A percentile compares a stretch with the other conserved stretches of the same genome.
Evolutionary conservation across 805 yeast species (phyloP).

Genomic region (Wickerhamiella lipophila): DNA sequence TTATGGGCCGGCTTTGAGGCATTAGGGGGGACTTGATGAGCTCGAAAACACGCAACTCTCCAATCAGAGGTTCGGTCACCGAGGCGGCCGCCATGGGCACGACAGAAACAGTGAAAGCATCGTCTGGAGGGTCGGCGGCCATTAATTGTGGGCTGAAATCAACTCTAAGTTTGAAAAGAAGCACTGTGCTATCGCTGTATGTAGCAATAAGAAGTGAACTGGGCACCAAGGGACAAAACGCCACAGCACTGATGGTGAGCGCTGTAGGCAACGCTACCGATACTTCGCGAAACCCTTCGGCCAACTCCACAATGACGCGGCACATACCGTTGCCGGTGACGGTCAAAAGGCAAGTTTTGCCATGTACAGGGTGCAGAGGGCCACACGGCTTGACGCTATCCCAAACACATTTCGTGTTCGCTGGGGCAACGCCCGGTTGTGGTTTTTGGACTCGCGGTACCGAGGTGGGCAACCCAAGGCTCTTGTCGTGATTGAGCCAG

Average conservation of each 20-base stretch:
- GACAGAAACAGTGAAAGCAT: not conserved
- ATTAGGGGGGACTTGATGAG: slow-evolving; percentile 11
- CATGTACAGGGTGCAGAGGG: slow-evolving; percentile 51
- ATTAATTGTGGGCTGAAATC: not conserved
- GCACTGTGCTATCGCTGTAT: slow-evolving; percentile 16
- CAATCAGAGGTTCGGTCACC: slow-evolving; percentile 3
- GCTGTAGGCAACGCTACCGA: slow-evolving; percentile 16
- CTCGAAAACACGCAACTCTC: slow-evolving; percentile 8
- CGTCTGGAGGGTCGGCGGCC: not conserved
- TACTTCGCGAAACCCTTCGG: slow-evolving; percentile 19
- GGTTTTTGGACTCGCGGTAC: slow-evolving; percentile 4
- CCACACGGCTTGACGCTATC: slow-evolving; percentile 41
- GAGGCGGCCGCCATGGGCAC: slow-evolving; percentile 10
- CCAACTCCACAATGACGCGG: slow-evolving; percentile 43
- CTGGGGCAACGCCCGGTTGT: slow-evolving; percentile 14
- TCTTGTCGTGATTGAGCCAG: slow-evolving; percentile 68
- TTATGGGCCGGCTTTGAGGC: slow-evolving; percentile 5
- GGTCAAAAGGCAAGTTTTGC: slow-evolving; percentile 60
- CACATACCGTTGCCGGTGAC: slow-evolving; percentile 51
- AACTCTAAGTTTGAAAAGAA: slow-evolving; percentile 22
- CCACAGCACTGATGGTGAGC: not conserved
- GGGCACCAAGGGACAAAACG: slow-evolving; percentile 1
- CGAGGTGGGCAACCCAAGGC: slow-evolving; percentile 28
- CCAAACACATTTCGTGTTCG: slow-evolving; percentile 28
- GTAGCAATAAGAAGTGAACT: slow-evolving; percentile 23